Percentiles rank a stretch among this genome's conserved stretches.
These are phyloP conservation scores for Colletotrichum trifolii DNA, from an alignment of 2,329 filamentous ascomycete genomes.

Conservation along the genomic window DNA sequence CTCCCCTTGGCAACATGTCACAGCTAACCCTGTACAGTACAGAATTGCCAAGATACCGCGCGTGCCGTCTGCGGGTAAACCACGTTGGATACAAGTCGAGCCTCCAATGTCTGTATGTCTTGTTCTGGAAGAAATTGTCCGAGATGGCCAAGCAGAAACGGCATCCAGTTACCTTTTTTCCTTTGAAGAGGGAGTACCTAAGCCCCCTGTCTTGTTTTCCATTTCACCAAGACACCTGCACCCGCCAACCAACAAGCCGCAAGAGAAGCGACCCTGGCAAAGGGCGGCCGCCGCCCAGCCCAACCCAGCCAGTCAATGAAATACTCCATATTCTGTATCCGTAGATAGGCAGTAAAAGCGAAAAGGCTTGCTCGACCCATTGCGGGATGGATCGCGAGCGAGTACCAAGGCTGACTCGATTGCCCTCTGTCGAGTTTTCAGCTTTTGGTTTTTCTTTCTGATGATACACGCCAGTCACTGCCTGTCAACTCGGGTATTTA, in stretches of 20 bases:
- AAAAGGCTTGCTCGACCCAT: background rate
- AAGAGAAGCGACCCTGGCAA: background rate
- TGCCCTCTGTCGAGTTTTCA: background rate
- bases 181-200: too few species aligned
- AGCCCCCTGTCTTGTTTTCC: too few species aligned
- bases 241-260: constrained; percentile 3
- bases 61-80: background rate
- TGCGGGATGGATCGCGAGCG: background rate
- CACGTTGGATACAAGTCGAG: background rate
- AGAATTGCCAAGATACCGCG: background rate
- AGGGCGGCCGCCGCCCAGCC: constrained; percentile 11
- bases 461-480: too few species aligned
- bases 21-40: background rate
- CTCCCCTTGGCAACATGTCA: too few species aligned
- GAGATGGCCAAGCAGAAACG: background rate
- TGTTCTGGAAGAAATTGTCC: background rate
- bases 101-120: background rate
- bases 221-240: background rate
- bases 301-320: background rate
- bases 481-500: too few species aligned
- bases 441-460: too few species aligned
- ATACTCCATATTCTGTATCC: background rate
- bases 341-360: background rate
- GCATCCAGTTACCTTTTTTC: background rate
- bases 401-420: background rate